Conservation (phyloP, 164 flowering plant genomes). For the Hamamelis virginiana region DNA sequence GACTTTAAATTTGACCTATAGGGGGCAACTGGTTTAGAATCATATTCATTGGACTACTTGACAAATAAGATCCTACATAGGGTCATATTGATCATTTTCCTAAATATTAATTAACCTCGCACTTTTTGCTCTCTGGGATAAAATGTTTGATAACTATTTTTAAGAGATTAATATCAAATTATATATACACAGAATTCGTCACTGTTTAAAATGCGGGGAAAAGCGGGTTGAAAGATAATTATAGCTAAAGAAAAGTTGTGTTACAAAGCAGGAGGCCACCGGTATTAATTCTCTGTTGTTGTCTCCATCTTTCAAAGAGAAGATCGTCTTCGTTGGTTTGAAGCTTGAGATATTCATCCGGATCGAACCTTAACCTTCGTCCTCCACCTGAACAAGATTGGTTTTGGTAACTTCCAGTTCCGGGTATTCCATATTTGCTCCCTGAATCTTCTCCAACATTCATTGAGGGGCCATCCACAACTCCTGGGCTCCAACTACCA, state of each 20-base stretch:
- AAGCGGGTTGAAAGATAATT: not conserved
- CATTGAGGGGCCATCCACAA: slow-evolving; percentile 17
- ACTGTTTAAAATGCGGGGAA: not conserved
- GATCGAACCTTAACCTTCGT: slow-evolving; percentile 34
- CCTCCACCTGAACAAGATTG: slow-evolving; percentile 10
- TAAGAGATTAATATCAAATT: not conserved
- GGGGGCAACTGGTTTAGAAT: too few species aligned
- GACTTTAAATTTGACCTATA: too few species aligned
- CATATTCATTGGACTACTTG: too few species aligned
- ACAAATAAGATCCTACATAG: too few species aligned
- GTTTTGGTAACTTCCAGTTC: slow-evolving; percentile 14
- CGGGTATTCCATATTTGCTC: slow-evolving; percentile 24
- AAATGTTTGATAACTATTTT: too few species aligned
- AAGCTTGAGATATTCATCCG: slow-evolving; percentile 51
- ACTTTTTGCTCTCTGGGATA: too few species aligned
- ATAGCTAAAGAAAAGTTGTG: slow-evolving; percentile 20
- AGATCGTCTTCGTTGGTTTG: slow-evolving; percentile 48
- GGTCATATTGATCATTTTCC: too few species aligned
- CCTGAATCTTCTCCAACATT: slow-evolving; percentile 13
- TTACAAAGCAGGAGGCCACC: slow-evolving; percentile 69
- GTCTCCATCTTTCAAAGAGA: slow-evolving; percentile 58
- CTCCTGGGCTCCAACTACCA: slow-evolving; percentile 67
- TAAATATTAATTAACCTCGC: too few species aligned
- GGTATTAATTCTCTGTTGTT: slow-evolving; percentile 45
- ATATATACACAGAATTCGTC: slow-evolving; percentile 8